phyloP scores from a whole-genome alignment of 2,329 filamentous ascomycete genomes.

The Monosporascus sp. region DNA sequence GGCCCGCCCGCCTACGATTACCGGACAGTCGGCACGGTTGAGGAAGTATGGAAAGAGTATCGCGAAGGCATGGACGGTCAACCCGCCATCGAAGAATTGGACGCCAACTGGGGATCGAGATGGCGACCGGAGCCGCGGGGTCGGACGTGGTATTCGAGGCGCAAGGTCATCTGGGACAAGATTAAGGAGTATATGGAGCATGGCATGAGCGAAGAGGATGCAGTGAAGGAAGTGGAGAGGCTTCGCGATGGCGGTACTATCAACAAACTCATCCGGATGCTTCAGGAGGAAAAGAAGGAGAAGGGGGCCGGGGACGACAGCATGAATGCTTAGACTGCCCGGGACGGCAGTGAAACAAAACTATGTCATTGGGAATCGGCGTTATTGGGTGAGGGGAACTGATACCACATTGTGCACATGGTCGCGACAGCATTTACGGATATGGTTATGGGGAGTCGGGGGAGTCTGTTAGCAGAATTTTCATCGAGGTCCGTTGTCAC shows the following conservation, averaged over 20 bases:
- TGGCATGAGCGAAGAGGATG: slow-evolving; percentile 29
- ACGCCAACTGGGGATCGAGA: slow-evolving; percentile 29
- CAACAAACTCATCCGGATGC: slow-evolving; percentile 32
- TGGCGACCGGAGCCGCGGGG: slow-evolving; percentile 34
- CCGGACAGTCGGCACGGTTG: slow-evolving; percentile 29
- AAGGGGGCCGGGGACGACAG: slow-evolving; percentile 24
- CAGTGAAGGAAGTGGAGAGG: slow-evolving; percentile 31
- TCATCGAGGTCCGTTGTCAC: background rate
- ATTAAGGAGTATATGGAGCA: slow-evolving; percentile 32
- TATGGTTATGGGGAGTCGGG: background rate
- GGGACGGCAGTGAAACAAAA: slow-evolving; percentile 8
- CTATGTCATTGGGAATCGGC: background rate
- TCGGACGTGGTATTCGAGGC: slow-evolving; percentile 33
- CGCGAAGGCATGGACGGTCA: slow-evolving; percentile 31
- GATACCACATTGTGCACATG: background rate
- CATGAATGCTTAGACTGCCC: slow-evolving; percentile 15
- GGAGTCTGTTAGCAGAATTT: background rate
- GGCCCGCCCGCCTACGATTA: slow-evolving; percentile 30
- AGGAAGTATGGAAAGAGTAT: slow-evolving; percentile 34
- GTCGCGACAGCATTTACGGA: background rate
- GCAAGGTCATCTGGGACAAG: slow-evolving; percentile 36
- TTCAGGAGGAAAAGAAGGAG: slow-evolving; percentile 32
- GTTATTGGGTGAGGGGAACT: background rate
- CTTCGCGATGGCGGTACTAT: slow-evolving; percentile 32
- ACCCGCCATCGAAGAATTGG: slow-evolving; percentile 30